phyloP scores from a whole-genome alignment of 352 stramenopile species.

The Phytopythium oedochilum region DNA sequence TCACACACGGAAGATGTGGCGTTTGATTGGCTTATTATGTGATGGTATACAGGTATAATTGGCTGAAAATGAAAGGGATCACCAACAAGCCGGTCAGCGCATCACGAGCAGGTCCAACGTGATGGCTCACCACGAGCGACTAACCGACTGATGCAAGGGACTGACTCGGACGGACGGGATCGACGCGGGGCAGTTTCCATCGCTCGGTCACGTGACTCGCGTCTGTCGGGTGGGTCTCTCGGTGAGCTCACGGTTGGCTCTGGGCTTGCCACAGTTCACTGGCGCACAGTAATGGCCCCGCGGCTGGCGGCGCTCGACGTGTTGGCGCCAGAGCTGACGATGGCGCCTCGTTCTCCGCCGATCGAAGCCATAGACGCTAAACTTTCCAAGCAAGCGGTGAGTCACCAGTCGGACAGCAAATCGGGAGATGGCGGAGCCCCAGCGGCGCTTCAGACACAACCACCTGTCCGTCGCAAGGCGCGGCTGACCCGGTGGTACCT shows the following conservation, averaged over 20 bases:
- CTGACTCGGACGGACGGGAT: not conserved
- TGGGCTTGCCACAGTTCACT: not conserved
- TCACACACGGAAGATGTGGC: no score
- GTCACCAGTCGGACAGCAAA: not conserved
- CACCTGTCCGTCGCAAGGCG: not conserved
- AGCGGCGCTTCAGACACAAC: not conserved
- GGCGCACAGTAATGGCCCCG: not conserved
- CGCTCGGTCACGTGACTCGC: no score
- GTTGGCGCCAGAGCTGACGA: no score
- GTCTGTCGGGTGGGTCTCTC: not conserved
- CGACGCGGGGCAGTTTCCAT: no score
- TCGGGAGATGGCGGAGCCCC: not conserved
- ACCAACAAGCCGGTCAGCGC: not conserved
- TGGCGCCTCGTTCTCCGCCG: not conserved
- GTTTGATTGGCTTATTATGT: no score
- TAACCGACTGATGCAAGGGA: not conserved
- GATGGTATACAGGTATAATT: no score
- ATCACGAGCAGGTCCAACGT: not conserved
- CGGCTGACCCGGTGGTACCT: slow-evolving; percentile 35
- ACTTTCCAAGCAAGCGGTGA: not conserved
- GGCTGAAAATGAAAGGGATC: not conserved
- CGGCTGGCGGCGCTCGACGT: not conserved
- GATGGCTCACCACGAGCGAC: not conserved
- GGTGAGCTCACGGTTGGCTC: not conserved
- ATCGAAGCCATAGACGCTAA: not conserved